Percentiles rank a stretch among this genome's conserved stretches.
These are phyloP conservation scores for Verticillium klebahnii DNA, from an alignment of 2,329 filamentous ascomycete genomes.

Conservation along the genomic window DNA sequence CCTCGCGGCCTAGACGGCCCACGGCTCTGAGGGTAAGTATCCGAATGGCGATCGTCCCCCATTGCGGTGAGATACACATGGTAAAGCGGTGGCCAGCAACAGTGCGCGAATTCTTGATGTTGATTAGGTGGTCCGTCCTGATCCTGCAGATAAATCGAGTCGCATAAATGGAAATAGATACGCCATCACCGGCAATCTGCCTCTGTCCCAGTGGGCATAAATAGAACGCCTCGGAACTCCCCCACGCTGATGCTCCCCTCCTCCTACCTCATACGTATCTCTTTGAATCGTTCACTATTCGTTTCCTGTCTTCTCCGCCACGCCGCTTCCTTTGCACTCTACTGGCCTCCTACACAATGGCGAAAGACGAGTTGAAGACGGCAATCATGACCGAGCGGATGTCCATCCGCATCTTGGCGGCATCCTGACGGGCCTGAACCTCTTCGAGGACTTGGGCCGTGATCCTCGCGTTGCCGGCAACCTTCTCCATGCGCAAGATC, in stretches of 20 bases:
- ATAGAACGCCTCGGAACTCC: not conserved
- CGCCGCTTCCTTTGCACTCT: not conserved
- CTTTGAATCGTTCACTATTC: not conserved
- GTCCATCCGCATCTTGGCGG: conserved; percentile 32
- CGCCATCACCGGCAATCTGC: not conserved
- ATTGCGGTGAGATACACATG: not conserved
- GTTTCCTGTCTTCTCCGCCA: not conserved
- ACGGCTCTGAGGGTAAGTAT: not conserved
- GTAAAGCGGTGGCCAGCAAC: not conserved
- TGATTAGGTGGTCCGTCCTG: not conserved
- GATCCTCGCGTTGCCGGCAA: conserved; percentile 37
- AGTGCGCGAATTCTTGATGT: not conserved
- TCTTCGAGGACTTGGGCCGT: conserved; percentile 41
- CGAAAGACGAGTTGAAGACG: conserved; percentile 47
- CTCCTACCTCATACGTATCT: not conserved
- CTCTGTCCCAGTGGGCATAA: not conserved
- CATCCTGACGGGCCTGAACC: conserved; percentile 38
- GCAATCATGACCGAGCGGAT: conserved; percentile 41
- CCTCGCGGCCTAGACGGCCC: not conserved
- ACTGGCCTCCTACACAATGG: conserved; percentile 32
- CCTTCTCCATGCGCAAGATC: conserved; percentile 42
- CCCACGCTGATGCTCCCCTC: not conserved
- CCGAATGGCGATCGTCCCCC: not conserved
- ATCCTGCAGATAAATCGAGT: not conserved
- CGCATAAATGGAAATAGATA: not conserved